phyloP scores from a whole-genome alignment of 2,329 filamentous ascomycete species.

The Pyrenophora teres region DNA sequence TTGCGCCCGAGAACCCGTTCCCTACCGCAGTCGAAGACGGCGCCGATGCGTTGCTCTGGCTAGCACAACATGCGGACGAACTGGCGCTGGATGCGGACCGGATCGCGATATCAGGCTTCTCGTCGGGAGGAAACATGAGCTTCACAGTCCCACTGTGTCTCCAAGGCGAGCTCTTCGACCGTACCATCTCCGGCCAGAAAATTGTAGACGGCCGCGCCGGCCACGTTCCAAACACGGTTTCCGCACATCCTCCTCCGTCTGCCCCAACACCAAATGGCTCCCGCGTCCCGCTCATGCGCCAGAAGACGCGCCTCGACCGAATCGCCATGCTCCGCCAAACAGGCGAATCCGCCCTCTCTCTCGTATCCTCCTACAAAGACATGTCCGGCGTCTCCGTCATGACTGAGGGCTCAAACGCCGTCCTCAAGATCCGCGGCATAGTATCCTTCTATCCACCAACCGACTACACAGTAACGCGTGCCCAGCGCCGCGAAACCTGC shows the following conservation, averaged over 20 bases:
- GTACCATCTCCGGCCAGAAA: slow-evolving; percentile 32
- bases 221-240: slow-evolving; percentile 30
- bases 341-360: slow-evolving; percentile 41
- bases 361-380: slow-evolving; percentile 46
- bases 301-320: slow-evolving; percentile 39
- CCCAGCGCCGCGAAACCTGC: slow-evolving; percentile 61
- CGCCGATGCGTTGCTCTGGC: slow-evolving; percentile 64
- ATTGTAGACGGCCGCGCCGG: slow-evolving; percentile 38
- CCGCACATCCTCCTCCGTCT: slow-evolving; percentile 21
- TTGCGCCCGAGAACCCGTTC: slow-evolving; percentile 65
- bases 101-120: slow-evolving; percentile 65
- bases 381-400: slow-evolving; percentile 38
- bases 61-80: slow-evolving; percentile 60
- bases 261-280: slow-evolving; percentile 37
- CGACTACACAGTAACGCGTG: slow-evolving; percentile 65
- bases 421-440: slow-evolving; percentile 59
- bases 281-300: slow-evolving; percentile 38
- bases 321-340: slow-evolving; percentile 44
- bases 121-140: slow-evolving; percentile 65
- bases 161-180: slow-evolving; percentile 52
- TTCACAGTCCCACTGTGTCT: slow-evolving; percentile 65
- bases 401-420: slow-evolving; percentile 40
- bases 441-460: slow-evolving; percentile 67
- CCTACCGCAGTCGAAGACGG: slow-evolving; percentile 68
- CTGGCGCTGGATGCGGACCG: slow-evolving; percentile 62